Evolutionary conservation across 768 basidiomycete species (phyloP), one percentile per base, ranked within the genome.

Genomic region (Calocera cornea): DNA sequence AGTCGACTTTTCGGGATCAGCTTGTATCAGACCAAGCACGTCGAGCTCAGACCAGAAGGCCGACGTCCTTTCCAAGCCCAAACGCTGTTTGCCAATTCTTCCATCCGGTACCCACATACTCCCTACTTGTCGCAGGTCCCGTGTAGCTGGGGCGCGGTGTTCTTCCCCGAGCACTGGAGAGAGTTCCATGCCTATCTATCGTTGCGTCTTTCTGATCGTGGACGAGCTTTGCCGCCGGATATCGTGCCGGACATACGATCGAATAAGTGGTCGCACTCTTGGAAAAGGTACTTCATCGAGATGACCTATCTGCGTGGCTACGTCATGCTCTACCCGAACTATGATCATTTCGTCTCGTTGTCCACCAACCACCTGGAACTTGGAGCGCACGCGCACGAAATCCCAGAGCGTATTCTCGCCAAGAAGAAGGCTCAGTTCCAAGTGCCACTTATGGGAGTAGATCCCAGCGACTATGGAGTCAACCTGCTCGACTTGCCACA

Each of bases 211-310:
- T 81, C 84, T n/a, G 83, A 84, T 66, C 50, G 75, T 68, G 67
- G 82, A 68, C 73, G 78, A 47, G 77, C 73, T 24, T 71, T 78
- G 49, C 69, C 74, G 2, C 40, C 83, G 67, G 77, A 78, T 27
- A 79, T 93, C 71, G 89, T 93, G 31, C 89, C 88, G 0, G 77
- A 83, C 31, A 84, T 91, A 24, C 86, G 90, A 49, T 92, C 90
- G 34, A 93, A 90, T 78, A 77, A 79, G 34, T 94, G 92, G 92
- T 80, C 81, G 16, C 81, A 81, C 64, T 91, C 89, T 7, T 94
- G 92, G 92, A 94, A 94, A 76, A 87, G 86, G 69, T 92, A 87
- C 76, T 90, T 92, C 75, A 92, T 92, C 76, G 92, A 94, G 75
- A 80, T 93, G 66, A 85, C 84, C 44, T 90, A 86, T 75, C 81